Evolutionary conservation across 2,329 filamentous ascomycete genomes (phyloP), one percentile per base, ranked within the genome.

Genomic region (Xylogone sp.): DNA sequence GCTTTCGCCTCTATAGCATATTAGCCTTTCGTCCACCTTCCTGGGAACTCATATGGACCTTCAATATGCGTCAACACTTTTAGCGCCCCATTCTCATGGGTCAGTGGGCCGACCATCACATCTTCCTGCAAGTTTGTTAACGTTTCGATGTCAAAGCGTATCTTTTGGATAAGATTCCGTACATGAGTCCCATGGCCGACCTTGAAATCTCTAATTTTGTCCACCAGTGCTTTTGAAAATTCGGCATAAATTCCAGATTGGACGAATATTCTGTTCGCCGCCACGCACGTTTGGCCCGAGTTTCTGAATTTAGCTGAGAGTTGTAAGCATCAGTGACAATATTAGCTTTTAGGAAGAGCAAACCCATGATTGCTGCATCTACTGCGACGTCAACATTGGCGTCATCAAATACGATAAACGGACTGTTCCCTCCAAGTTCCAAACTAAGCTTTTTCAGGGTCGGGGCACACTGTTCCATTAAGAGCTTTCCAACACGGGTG

Each of bases 331-430:
- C 27, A 31, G 13, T 13, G 27, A 13, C 27, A n/a, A n/a, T n/a
- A n/a, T n/a, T n/a, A n/a, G n/a, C n/a, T n/a, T n/a, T n/a, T n/a
- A n/a, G n/a, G n/a, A n/a, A n/a, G n/a, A n/a, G n/a, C n/a, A n/a
- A n/a, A n/a, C n/a, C n/a, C n/a, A n/a, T n/a, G n/a, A n/a, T n/a
- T n/a, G n/a, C n/a, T n/a, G n/a, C n/a, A n/a, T n/a, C n/a, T n/a
- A n/a, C n/a, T n/a, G n/a, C n/a, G n/a, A n/a, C n/a, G n/a, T n/a
- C n/a, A n/a, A n/a, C 13, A 64, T 97, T 88, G 19, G 92, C 88
- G 64, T 97, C 93, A 63, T 97, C 90, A 65, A 97, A 97, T 22
- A 97, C 90, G 59, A 97, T 96, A 68, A 96, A 95, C 1, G 92
- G 92, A 0, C 90, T 88, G 68, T 97, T 97, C 43, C 92, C 93